These are phyloP conservation scores for Pistacia integerrima DNA, from an alignment of 345 rosid genomes.

Conservation along the genomic window DNA sequence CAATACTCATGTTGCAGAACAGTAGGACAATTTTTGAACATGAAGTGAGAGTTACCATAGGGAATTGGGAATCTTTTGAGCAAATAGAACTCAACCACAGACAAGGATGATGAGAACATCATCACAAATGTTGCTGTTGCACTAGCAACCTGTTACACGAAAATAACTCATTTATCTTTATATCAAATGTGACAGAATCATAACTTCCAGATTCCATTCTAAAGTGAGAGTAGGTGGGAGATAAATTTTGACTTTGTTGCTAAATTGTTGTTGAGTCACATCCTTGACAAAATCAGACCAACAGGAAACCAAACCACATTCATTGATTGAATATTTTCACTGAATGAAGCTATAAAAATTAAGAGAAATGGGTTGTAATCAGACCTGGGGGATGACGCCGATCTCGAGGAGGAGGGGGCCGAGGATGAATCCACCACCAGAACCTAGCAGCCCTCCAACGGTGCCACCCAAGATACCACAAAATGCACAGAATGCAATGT, in stretches of 20 bases:
- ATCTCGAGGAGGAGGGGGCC: slow-evolving; percentile 97
- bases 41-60: slow-evolving; percentile 48
- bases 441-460: slow-evolving; percentile 94
- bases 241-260: too few species aligned
- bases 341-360: neutral
- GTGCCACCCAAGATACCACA: slow-evolving; percentile 86
- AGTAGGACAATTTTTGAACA: neutral
- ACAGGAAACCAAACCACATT: too few species aligned
- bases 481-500: slow-evolving; percentile 77
- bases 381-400: slow-evolving; percentile 93
- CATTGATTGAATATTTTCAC: neutral
- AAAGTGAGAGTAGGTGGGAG: too few species aligned
- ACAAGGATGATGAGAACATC: slow-evolving; percentile 96
- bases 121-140: slow-evolving; percentile 98
- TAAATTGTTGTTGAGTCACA: too few species aligned
- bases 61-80: slow-evolving; percentile 96
- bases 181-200: neutral
- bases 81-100: slow-evolving; percentile 92
- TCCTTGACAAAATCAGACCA: too few species aligned
- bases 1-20: too few species aligned
- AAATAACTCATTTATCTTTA: neutral
- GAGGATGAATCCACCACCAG: slow-evolving; percentile 94
- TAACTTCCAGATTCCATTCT: too few species aligned
- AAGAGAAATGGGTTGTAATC: neutral
- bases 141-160: slow-evolving; percentile 69